These are phyloP conservation scores for Trichophyton simii DNA, from an alignment of 2,329 filamentous ascomycete species.

Conservation along the genomic window DNA sequence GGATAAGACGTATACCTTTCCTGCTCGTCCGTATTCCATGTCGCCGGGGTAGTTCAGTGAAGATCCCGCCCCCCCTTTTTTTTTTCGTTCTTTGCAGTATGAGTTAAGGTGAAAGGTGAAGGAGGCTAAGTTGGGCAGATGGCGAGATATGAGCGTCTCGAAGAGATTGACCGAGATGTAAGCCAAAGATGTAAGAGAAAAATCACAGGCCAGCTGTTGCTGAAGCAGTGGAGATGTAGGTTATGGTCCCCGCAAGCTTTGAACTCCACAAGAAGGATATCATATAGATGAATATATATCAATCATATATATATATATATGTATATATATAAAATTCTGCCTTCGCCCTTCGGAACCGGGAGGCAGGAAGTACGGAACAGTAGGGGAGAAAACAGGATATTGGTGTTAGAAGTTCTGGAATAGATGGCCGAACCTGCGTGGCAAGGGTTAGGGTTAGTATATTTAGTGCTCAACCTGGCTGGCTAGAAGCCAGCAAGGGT, in stretches of 20 bases:
- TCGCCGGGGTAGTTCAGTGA: neutral
- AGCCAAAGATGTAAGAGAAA: neutral
- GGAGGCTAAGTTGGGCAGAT: neutral
- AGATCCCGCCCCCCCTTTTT: neutral
- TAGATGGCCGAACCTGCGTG: conserved; percentile 53
- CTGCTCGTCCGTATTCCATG: neutral
- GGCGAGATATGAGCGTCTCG: neutral
- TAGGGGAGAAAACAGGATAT: neutral
- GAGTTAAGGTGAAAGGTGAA: neutral
- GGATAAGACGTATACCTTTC: neutral
- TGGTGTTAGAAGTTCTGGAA: conserved; percentile 58
- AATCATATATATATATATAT: too few relatives aligned
- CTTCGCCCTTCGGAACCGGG: neutral
- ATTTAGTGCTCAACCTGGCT: neutral
- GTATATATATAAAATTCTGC: too few relatives aligned
- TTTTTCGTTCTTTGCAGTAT: too few relatives aligned
- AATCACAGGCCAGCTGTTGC: conserved; percentile 7
- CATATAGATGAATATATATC: neutral
- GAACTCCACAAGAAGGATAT: neutral
- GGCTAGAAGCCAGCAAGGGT: neutral
- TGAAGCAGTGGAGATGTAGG: neutral
- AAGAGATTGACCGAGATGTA: neutral
- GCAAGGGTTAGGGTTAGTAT: conserved; percentile 6
- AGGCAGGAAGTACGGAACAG: neutral
- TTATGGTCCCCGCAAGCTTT: neutral